Conservation (phyloP, 1,139 yeast species). For the Yamadazyma aaseri region DNA sequence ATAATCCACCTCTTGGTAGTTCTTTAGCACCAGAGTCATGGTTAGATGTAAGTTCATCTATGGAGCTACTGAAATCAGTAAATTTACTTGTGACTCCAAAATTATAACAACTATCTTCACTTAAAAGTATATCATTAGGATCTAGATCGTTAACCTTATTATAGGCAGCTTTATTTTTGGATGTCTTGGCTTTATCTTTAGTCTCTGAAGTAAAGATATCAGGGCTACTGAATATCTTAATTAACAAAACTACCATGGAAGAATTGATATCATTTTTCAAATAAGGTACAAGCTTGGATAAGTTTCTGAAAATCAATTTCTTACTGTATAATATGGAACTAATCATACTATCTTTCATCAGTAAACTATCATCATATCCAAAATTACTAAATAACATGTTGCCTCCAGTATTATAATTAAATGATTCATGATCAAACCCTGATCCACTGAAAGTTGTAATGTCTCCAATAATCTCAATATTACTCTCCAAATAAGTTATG, state of each 20-base stretch:
- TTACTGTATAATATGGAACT: conserved; percentile 37
- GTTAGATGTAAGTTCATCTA: conserved; percentile 24
- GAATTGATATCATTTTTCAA: conserved; percentile 41
- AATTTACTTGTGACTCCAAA: conserved; percentile 44
- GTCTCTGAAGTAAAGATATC: conserved; percentile 32
- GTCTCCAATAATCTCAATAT: conserved; percentile 33
- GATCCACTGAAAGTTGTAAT: conserved; percentile 32
- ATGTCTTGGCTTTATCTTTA: conserved; percentile 25
- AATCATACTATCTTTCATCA: conserved; percentile 28
- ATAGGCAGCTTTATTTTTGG: conserved; percentile 17
- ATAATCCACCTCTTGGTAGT: conserved; percentile 9
- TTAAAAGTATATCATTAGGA: conserved; percentile 21
- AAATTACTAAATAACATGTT: conserved; percentile 31
- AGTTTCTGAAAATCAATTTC: conserved; percentile 34
- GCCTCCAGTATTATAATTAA: conserved; percentile 30
- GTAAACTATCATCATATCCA: conserved; percentile 21
- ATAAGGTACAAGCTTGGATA: conserved; percentile 28
- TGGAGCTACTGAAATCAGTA: conserved; percentile 17
- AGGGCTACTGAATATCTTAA: conserved; percentile 40
- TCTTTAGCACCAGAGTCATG: conserved; percentile 12
- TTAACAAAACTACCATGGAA: conserved; percentile 38
- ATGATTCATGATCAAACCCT: conserved; percentile 29
- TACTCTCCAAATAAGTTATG: conserved; percentile 41
- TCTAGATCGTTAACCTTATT: conserved; percentile 25
- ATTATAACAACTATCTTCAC: conserved; percentile 35